Conservation (phyloP, 192 early-diverging fungal genomes). For the Diversispora epigaea region DNA sequence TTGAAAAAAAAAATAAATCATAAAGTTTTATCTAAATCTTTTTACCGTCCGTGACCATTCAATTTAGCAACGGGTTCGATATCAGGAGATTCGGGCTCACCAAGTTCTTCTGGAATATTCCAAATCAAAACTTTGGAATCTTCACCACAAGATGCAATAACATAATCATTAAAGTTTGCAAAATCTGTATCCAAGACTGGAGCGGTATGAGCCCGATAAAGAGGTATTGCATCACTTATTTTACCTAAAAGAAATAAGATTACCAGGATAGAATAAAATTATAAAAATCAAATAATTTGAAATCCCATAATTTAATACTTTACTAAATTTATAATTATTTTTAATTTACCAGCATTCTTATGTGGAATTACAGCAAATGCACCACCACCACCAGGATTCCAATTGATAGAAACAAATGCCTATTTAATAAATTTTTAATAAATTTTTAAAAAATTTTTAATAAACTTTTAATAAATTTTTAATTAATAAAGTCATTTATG, state of each 20-base stretch:
- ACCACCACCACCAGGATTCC: conserved; percentile 86
- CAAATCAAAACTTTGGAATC: conserved; percentile 93
- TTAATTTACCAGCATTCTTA: conserved; percentile 55
- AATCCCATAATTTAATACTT: too few species aligned
- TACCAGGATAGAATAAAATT: background rate
- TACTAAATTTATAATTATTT: too few species aligned
- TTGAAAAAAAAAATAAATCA: too few species aligned
- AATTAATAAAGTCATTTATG: background rate
- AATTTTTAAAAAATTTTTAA: background rate
- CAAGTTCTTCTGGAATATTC: conserved; percentile 81
- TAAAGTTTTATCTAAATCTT: too few species aligned
- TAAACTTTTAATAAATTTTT: background rate
- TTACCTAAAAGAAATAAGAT: conserved; percentile 64
- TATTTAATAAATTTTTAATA: too few species aligned
- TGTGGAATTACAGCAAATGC: conserved; percentile 95
- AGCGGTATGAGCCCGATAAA: conserved; percentile 91
- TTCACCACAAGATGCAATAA: conserved; percentile 86
- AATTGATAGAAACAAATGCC: conserved; percentile 75
- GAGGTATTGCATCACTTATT: conserved; percentile 80
- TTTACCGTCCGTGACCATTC: conserved; percentile 64
- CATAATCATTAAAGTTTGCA: conserved; percentile 96
- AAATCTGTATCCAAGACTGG: conserved; percentile 98
- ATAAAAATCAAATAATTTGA: too few species aligned
- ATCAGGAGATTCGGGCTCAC: conserved; percentile 64
- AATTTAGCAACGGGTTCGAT: conserved; percentile 78